These are phyloP conservation scores for Globisporangium canariense DNA, from an alignment of 352 stramenopile species.

Conservation along the genomic window DNA sequence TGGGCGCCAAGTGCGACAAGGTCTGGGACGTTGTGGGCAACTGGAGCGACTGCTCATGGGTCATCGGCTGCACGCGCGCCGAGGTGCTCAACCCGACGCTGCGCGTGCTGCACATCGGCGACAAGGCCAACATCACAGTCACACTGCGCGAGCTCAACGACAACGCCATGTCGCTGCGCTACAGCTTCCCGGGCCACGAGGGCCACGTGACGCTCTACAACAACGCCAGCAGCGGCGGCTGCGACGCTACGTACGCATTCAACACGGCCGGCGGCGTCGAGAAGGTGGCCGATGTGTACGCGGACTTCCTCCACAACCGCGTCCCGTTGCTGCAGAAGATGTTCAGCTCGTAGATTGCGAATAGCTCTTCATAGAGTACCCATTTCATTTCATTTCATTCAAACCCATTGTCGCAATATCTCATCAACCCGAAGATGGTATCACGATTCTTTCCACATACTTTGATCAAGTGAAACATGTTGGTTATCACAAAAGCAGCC, in stretches of 20 bases:
- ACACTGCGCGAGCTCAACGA: conserved; percentile 6
- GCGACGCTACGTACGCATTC: conserved; percentile 13
- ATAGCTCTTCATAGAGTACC: not conserved
- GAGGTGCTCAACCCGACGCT: conserved; percentile 10
- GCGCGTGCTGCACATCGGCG: conserved; percentile 11
- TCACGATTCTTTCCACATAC: not conserved
- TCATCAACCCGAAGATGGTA: not conserved
- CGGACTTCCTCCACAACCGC: conserved; percentile 11
- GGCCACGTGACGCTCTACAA: conserved; percentile 1
- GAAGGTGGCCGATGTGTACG: conserved; percentile 12
- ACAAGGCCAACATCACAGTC: conserved; percentile 1
- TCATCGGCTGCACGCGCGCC: conserved; percentile 12
- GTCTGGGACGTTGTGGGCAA: conserved; percentile 16
- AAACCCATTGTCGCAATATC: not conserved
- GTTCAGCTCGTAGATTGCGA: conserved; percentile 6
- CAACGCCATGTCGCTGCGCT: conserved; percentile 13
- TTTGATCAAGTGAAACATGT: not conserved
- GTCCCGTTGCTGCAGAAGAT: conserved; percentile 12
- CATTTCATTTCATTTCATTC: not conserved
- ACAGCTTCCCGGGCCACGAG: conserved; percentile 8
- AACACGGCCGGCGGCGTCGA: conserved; percentile 1
- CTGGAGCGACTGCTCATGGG: conserved; percentile 16
- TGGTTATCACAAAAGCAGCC: not conserved
- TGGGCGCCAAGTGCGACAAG: conserved; percentile 3
- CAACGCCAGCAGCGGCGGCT: conserved; percentile 3